A percentile compares a stretch with the other conserved stretches of the same genome.
phyloP scores from a whole-genome alignment of 2,329 filamentous ascomycete species.

The Fusarium aywerte region DNA sequence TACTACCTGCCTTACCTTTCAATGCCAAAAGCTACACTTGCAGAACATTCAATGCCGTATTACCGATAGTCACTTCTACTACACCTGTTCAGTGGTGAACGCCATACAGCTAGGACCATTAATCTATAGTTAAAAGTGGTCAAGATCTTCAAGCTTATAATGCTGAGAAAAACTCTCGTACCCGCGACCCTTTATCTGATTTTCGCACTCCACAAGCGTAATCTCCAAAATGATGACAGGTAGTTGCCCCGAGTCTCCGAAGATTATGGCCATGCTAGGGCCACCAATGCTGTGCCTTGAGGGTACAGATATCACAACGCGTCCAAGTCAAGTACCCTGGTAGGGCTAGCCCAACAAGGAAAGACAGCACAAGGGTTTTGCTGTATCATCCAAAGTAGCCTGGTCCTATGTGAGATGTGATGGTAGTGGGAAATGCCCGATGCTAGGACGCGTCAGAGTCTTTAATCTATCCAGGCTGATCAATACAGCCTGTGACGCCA shows the following conservation, averaged over 20 bases:
- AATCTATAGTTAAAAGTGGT: background rate
- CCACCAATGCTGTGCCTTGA: conserved; percentile 17
- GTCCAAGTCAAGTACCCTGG: background rate
- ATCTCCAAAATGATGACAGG: background rate
- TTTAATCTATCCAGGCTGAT: background rate
- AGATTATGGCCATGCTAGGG: background rate
- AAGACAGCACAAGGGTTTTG: background rate
- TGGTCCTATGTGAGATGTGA: background rate
- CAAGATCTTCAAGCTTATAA: conserved; percentile 16
- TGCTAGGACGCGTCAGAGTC: background rate
- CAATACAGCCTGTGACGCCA: background rate
- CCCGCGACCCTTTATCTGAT: background rate
- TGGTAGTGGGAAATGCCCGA: background rate
- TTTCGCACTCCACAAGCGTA: background rate
- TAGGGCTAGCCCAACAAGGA: background rate
- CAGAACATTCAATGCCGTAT: background rate
- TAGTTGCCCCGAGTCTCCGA: background rate
- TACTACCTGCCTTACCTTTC: background rate
- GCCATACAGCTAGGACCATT: background rate
- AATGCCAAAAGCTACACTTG: background rate
- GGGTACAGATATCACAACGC: conserved; percentile 6
- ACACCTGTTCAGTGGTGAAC: background rate
- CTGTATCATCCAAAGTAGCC: background rate
- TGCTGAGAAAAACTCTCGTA: conserved; percentile 22
- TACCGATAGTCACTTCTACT: background rate